A percentile compares a stretch with the other conserved stretches of the same genome.
Conservation (phyloP, 2,329 filamentous ascomycete genomes). For the Pseudocercospora crystallina region DNA sequence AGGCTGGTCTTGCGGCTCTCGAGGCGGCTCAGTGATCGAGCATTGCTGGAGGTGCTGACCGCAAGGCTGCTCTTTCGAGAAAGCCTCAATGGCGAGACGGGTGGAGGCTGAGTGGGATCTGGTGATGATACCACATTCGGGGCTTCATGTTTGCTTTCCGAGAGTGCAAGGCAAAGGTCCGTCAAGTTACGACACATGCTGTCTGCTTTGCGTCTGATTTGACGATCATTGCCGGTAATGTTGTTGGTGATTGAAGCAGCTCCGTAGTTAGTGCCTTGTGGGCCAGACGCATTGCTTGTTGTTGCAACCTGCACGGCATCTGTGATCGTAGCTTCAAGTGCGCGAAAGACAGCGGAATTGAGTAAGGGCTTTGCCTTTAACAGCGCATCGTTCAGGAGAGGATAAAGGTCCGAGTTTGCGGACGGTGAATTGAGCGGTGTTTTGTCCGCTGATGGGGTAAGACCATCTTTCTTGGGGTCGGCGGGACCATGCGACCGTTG, state of each 20-base stretch:
- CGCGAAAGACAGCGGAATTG: slow-evolving; percentile 69
- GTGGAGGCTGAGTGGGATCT: slow-evolving; percentile 5
- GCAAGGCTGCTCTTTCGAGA: no score
- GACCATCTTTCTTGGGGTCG: slow-evolving; percentile 48
- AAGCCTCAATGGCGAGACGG: slow-evolving; percentile 1
- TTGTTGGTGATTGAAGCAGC: slow-evolving; percentile 66
- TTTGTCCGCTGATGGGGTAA: slow-evolving; percentile 27
- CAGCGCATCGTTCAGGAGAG: slow-evolving; percentile 76
- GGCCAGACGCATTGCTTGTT: slow-evolving; percentile 72
- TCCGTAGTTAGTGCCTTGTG: slow-evolving; percentile 61
- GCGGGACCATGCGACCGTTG: not conserved
- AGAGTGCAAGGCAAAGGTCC: slow-evolving; percentile 82
- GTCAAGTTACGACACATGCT: slow-evolving; percentile 90
- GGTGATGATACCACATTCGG: slow-evolving; percentile 24
- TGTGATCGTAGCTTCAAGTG: slow-evolving; percentile 75
- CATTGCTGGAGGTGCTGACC: not conserved
- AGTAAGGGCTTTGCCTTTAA: slow-evolving; percentile 72
- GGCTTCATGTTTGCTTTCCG: slow-evolving; percentile 39
- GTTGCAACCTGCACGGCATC: slow-evolving; percentile 79
- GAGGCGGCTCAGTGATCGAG: not conserved
- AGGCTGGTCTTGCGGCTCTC: slow-evolving; percentile 16
- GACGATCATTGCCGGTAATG: slow-evolving; percentile 68
- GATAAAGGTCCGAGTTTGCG: slow-evolving; percentile 61
- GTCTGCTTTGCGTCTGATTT: slow-evolving; percentile 85
- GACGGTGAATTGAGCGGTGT: slow-evolving; percentile 3